Percentiles rank a stretch among this genome's conserved stretches.
Evolutionary conservation across 2,329 filamentous ascomycete species (phyloP).

Genomic region (Malbranchea zuffiana): DNA sequence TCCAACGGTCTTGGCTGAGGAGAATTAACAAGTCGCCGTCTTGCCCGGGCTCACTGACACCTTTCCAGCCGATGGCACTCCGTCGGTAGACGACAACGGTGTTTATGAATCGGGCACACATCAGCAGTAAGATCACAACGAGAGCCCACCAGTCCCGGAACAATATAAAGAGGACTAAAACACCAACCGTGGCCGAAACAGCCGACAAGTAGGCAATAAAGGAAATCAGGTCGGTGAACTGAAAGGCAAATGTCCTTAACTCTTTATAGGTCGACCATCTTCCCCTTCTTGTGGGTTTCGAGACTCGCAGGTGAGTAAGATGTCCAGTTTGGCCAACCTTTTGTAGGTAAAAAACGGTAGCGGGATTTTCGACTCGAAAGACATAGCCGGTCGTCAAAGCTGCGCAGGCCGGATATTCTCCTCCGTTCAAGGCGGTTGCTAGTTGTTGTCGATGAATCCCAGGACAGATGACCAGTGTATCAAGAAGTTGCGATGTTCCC

Average conservation of each 20-base stretch:
- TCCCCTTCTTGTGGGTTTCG: too few species aligned
- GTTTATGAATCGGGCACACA: too few species aligned
- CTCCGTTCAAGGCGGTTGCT: slow-evolving; percentile 40
- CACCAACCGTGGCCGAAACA: too few species aligned
- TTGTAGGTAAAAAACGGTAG: slow-evolving; percentile 46
- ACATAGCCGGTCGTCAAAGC: slow-evolving; percentile 37
- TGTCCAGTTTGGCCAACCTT: slow-evolving; percentile 47
- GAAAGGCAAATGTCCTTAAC: too few species aligned
- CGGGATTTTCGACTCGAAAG: slow-evolving; percentile 35
- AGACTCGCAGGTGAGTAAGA: slow-evolving; percentile 43
- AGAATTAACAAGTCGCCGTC: slow-evolving; percentile 43
- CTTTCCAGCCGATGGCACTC: neutral
- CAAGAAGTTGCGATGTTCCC: slow-evolving; percentile 47
- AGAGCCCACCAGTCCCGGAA: too few species aligned
- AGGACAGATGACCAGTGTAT: slow-evolving; percentile 48
- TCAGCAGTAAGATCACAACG: too few species aligned
- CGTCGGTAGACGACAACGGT: too few species aligned
- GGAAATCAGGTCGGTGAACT: too few species aligned
- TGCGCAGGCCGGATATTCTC: slow-evolving; percentile 33
- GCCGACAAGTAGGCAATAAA: too few species aligned
- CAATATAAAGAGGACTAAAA: too few species aligned
- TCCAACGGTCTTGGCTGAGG: slow-evolving; percentile 41
- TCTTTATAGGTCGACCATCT: too few species aligned
- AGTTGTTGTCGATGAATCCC: slow-evolving; percentile 52
- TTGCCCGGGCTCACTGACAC: slow-evolving; percentile 26